These are phyloP conservation scores for Wickerhamiella dianesei DNA, from an alignment of 805 yeast species.

Conservation along the genomic window DNA sequence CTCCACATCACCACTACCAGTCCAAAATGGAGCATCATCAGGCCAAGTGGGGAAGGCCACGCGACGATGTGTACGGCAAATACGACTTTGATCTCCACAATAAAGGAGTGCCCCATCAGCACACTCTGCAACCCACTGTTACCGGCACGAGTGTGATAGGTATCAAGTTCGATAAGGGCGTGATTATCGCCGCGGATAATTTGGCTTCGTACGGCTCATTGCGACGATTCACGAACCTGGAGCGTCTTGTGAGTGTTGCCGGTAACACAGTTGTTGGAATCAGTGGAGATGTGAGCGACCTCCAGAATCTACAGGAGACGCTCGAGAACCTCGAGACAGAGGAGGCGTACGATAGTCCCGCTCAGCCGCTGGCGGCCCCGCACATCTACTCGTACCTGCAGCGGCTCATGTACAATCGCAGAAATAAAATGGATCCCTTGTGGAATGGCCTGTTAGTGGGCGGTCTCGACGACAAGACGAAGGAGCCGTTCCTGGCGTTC, in stretches of 20 bases:
- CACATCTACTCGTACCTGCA: conserved; percentile 80
- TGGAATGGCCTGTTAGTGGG: conserved; percentile 93
- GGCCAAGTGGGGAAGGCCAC: conserved; percentile 89
- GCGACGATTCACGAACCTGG: conserved; percentile 70
- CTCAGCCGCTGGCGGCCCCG: conserved; percentile 60
- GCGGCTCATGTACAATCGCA: conserved; percentile 69
- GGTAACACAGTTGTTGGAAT: conserved; percentile 78
- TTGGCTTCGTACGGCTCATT: conserved; percentile 86
- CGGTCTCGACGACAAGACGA: conserved; percentile 57
- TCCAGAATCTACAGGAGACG: conserved; percentile 65
- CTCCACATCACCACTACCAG: not conserved
- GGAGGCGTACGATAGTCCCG: conserved; percentile 51
- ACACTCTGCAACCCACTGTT: conserved; percentile 87
- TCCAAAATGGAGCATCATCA: conserved; percentile 84
- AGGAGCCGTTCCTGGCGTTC: conserved; percentile 61
- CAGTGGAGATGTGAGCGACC: conserved; percentile 88
- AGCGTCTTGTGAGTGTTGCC: conserved; percentile 78
- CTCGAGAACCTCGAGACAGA: conserved; percentile 70
- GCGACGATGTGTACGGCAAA: conserved; percentile 63
- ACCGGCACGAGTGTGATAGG: conserved; percentile 95
- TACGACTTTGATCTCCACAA: conserved; percentile 42
- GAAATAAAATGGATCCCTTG: conserved; percentile 87
- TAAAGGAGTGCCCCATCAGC: conserved; percentile 65
- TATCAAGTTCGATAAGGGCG: conserved; percentile 78
- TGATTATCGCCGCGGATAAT: conserved; percentile 89